Percentiles rank a stretch among this genome's conserved stretches.
Evolutionary conservation across 495 filamentous ascomycete species (phyloP).

Genomic region (Penicillium pulvis): DNA sequence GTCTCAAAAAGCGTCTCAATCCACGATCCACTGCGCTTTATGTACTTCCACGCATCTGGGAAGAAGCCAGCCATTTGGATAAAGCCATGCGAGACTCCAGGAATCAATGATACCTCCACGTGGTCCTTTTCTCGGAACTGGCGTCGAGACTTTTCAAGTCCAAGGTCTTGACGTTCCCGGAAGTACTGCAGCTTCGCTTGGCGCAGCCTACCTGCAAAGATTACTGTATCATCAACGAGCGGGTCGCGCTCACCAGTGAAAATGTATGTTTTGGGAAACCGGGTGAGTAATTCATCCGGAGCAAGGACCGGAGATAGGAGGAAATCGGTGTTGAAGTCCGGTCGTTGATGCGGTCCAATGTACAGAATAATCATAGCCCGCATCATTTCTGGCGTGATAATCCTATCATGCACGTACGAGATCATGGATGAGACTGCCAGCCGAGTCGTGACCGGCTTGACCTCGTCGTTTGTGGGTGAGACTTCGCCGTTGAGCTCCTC

Average conservation of each 20-base stretch:
- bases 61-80: constrained; percentile 85
- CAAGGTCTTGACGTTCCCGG: constrained; percentile 61
- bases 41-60: constrained; percentile 81
- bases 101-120: constrained; percentile 81
- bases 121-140: constrained; percentile 74
- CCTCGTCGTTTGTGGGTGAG: constrained; percentile 51
- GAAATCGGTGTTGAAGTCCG: constrained; percentile 90
- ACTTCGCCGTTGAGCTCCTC: constrained; percentile 32
- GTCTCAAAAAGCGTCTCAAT: constrained; percentile 68
- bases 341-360: constrained; percentile 87
- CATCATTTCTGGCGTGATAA: constrained; percentile 97
- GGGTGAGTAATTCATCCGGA: constrained; percentile 75
- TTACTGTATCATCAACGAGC: constrained; percentile 92
- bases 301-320: constrained; percentile 86
- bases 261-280: constrained; percentile 90
- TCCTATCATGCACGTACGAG: constrained; percentile 94
- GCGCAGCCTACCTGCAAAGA: constrained; percentile 86
- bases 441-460: constrained; percentile 76
- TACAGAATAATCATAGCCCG: constrained; percentile 98
- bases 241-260: constrained; percentile 95
- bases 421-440: constrained; percentile 95
- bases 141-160: constrained; percentile 50
- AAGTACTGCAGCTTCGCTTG: constrained; percentile 76
- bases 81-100: constrained; percentile 89
- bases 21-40: constrained; percentile 75